Conservation (phyloP, 495 filamentous ascomycete species). For the Talaromyces stipitatus region DNA sequence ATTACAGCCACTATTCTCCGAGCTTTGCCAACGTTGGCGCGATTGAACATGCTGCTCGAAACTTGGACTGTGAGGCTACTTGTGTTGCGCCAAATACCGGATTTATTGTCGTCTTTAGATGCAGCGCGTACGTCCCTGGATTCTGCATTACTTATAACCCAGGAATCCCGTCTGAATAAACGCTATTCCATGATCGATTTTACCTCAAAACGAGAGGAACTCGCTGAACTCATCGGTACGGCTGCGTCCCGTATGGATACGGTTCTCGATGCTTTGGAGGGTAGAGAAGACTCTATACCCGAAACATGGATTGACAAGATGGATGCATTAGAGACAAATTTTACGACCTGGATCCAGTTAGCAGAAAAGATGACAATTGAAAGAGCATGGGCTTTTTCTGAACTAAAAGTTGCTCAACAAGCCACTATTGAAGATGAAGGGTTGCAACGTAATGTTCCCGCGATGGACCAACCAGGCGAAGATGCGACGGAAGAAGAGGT, state of each 20-base stretch:
- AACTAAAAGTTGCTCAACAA: slow-evolving; percentile 8
- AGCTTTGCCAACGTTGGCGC: slow-evolving; percentile 73
- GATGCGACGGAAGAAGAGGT: not conserved
- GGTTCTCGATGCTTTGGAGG: slow-evolving; percentile 80
- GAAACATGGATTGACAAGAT: slow-evolving; percentile 81
- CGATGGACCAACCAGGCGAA: not conserved
- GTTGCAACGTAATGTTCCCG: not conserved
- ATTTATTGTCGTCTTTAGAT: slow-evolving; percentile 57
- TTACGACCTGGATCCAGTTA: slow-evolving; percentile 66
- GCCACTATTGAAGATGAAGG: not conserved
- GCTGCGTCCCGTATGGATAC: slow-evolving; percentile 69
- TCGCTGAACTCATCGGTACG: slow-evolving; percentile 61
- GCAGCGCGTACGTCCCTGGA: slow-evolving; percentile 54
- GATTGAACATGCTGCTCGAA: slow-evolving; percentile 57
- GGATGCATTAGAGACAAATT: slow-evolving; percentile 73
- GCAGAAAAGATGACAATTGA: slow-evolving; percentile 36
- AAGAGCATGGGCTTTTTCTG: slow-evolving; percentile 31
- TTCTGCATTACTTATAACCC: slow-evolving; percentile 54
- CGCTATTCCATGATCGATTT: slow-evolving; percentile 43
- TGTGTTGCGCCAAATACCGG: slow-evolving; percentile 64
- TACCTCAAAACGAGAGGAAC: slow-evolving; percentile 50
- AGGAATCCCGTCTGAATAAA: slow-evolving; percentile 14
- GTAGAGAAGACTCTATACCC: slow-evolving; percentile 71
- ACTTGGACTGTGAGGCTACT: slow-evolving; percentile 70
- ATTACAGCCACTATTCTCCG: slow-evolving; percentile 84